A percentile compares a stretch with the other conserved stretches of the same genome.
Conservation (phyloP, 2,329 filamentous ascomycete species). For the Calonectria pauciramosa region DNA sequence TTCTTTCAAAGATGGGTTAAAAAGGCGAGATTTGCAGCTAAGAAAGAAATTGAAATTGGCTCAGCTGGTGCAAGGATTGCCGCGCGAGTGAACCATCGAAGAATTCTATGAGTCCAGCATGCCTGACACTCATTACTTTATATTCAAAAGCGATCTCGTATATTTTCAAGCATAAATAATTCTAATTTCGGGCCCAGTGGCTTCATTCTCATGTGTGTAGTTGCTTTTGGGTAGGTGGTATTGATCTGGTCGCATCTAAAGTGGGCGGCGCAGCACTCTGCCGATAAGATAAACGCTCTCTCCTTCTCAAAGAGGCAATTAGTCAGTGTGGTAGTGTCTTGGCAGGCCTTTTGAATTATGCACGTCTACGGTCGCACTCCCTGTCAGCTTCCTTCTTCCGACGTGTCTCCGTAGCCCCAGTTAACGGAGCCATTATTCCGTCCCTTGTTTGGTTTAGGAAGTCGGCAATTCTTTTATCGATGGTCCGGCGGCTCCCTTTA, state of each 20-base stretch:
- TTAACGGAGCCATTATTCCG: neutral
- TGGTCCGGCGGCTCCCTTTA: neutral
- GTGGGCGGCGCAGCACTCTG: slow-evolving; percentile 2
- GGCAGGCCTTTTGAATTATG: slow-evolving; percentile 11
- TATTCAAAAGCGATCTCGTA: neutral
- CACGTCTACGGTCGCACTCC: neutral
- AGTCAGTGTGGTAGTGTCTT: neutral
- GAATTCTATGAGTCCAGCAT: no score
- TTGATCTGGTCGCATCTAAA: slow-evolving; percentile 10
- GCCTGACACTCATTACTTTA: neutral
- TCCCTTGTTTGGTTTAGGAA: neutral
- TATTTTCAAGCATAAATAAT: neutral
- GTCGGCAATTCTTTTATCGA: neutral
- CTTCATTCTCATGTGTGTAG: slow-evolving; percentile 9
- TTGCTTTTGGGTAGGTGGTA: slow-evolving; percentile 22
- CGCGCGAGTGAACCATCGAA: neutral
- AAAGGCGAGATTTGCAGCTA: neutral
- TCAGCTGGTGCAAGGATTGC: neutral
- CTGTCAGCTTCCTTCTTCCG: slow-evolving; percentile 4
- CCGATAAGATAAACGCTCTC: slow-evolving; percentile 5
- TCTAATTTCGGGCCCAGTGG: slow-evolving; percentile 3
- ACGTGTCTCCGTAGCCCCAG: neutral
- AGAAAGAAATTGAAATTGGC: neutral
- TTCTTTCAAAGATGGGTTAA: neutral
- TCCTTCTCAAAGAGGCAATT: slow-evolving; percentile 21